phyloP scores from a whole-genome alignment of 2,329 filamentous ascomycete species.

The Botrytis pseudocinerea region DNA sequence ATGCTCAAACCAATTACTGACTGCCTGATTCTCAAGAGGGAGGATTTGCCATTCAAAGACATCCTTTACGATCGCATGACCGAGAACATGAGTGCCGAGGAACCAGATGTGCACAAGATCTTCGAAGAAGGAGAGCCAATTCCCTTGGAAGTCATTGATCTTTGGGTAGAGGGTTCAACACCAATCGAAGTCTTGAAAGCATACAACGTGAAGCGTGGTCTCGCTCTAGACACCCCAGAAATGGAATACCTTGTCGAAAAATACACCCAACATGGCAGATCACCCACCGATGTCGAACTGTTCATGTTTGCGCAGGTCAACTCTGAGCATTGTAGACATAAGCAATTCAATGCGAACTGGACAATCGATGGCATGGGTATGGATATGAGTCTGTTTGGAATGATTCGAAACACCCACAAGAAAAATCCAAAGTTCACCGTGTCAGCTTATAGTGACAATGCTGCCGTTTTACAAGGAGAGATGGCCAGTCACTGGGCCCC shows the following conservation, averaged over 20 bases:
- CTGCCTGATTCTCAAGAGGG: constrained; percentile 32
- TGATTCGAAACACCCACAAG: constrained; percentile 96
- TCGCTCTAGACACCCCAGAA: constrained; percentile 84
- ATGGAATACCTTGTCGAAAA: constrained; percentile 92
- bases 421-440: constrained; percentile 79
- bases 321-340: constrained; percentile 80
- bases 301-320: constrained; percentile 99
- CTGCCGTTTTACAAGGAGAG: constrained; percentile 81
- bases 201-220: constrained; percentile 80
- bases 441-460: constrained; percentile 96
- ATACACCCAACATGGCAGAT: constrained; percentile 63
- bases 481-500: constrained; percentile 81
- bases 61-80: constrained; percentile 93
- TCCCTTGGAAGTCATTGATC: constrained; percentile 72
- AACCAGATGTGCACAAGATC: constrained; percentile 72
- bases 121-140: constrained; percentile 68
- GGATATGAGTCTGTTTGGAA: constrained; percentile 80
- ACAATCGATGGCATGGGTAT: constrained; percentile 85
- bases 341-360: constrained; percentile 97
- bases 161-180: constrained; percentile 63
- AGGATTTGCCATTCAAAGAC: constrained; percentile 63
- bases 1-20: not conserved
- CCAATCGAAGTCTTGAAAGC: constrained; percentile 73
- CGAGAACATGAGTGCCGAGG: constrained; percentile 67
- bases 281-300: constrained; percentile 80